Base-by-base conservation (phyloP, 2,329 filamentous ascomycete genomes). In the Sporothrix globosa region DNA sequence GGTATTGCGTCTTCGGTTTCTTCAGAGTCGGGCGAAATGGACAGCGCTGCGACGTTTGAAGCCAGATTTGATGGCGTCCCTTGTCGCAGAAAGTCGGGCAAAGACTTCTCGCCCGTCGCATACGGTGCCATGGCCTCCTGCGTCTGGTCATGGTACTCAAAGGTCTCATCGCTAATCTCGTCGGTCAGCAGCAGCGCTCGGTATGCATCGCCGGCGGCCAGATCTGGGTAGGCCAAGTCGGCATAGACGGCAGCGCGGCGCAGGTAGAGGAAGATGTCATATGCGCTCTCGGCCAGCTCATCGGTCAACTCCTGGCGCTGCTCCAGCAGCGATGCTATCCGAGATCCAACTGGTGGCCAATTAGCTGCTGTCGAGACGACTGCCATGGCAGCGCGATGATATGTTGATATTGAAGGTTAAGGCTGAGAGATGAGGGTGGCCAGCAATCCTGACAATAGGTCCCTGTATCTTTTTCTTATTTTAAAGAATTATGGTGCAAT, bases 181-280 rank as follows among this genome's bases (percentile, higher is more conserved):
- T 98, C 95, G 19, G 91, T 87, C 61, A 99, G 83, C 4, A 97
- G 86, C n/a, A 98, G 85, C 0, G 94, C 93, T 69, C 91, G 90
- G 78, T 98, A 98, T 5, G 93, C 92, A 82, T 97, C 94, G 46
- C 93, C 92, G 13, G 91, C 90, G 5, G 93, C 93, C 52, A 99
- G 87, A 79, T 99, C 96, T 0, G 93, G 92, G 79, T 97, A 98
- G 50, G 89, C 92, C 61, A 97, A 84, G 60, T 88, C 83, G 19
- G 89, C 86, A 79, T 97, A 89, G 54, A 91, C 83, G 46, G 86
- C 82, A 30, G 92, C 92, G 44, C 94, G 88, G 73, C 90, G 85
- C 69, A 92, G 82, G 74, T 90, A 90, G 9, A 90, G 82, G 69
- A 91, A 82, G 48, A 88, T 78, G 75, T 91, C 88, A 76, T 90